A percentile compares a stretch with the other conserved stretches of the same genome.
Conservation (phyloP, 1,284 basidiomycete species). For the Xerocomus amazonicus region DNA sequence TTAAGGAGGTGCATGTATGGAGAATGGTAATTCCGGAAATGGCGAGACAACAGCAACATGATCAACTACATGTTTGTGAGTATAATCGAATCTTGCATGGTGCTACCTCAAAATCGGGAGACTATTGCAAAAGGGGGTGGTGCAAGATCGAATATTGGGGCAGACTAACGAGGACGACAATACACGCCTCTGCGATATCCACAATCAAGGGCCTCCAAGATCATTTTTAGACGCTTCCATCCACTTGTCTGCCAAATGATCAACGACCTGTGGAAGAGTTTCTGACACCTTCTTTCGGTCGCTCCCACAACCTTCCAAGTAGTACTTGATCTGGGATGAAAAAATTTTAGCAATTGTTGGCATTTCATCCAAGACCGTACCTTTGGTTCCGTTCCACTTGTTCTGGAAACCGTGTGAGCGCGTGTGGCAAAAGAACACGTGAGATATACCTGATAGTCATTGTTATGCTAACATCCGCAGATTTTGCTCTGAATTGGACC, state of each 20-base stretch:
- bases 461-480: slow-evolving; percentile 46
- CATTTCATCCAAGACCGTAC: slow-evolving; percentile 33
- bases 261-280: slow-evolving; percentile 51
- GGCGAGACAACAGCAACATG: too few species aligned
- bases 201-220: slow-evolving; percentile 43
- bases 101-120: too few species aligned
- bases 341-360: not conserved
- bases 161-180: too few species aligned
- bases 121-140: too few species aligned
- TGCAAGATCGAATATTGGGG: too few species aligned
- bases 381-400: slow-evolving; percentile 87
- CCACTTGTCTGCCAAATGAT: slow-evolving; percentile 63
- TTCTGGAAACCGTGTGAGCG: slow-evolving; percentile 41
- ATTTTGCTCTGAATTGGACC: slow-evolving; percentile 73
- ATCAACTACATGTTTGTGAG: too few species aligned
- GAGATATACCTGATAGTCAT: slow-evolving; percentile 59
- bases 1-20: too few species aligned
- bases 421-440: not conserved
- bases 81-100: too few species aligned
- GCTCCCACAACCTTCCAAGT: slow-evolving; percentile 70
- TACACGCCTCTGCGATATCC: not conserved
- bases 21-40: too few species aligned
- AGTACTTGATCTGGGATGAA: slow-evolving; percentile 68
- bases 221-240: slow-evolving; percentile 58
- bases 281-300: slow-evolving; percentile 41